Base-by-base conservation (phyloP, 148 eudicot genomes). In the Hydrangea macrophylla region DNA sequence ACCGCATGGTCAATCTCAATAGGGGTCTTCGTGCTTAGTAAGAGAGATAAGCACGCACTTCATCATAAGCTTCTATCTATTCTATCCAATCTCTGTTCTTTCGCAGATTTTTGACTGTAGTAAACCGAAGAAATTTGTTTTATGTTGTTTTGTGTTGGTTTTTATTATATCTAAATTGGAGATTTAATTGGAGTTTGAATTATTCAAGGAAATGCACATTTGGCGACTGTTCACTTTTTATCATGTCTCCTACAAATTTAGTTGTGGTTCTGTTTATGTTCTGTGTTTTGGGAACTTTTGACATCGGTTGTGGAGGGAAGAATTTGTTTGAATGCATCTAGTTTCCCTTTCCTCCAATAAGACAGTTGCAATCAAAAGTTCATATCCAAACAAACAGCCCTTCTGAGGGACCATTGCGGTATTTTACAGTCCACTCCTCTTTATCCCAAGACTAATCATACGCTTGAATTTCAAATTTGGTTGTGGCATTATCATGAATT, bases 1-100 rank as follows among this genome's bases (percentile, higher is more conserved):
- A 83, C 17, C 82, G 92, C 50, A 91, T 91, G 97, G 95, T 88
- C 53, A 88, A 69, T 70, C 86, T 88, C 20, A 84, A 82, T 81
- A 80, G 89, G 44, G 86, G 87, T 13, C 63, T 27, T 56, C 85
- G 83, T 61, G 58, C 74, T 27, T 80, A 76, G 62, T 45, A 28
- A 30, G 69, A 58, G 37, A 26, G 6, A 23, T 2, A 7, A 48
- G 58, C 18, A 37, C 13, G 9, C 48, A 10, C 23, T 48, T 20
- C 53, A 48, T n/a, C 53, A 45, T 5, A 45, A 45, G 20, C 51
- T 45, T 45, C 2, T 17, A 45, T 45, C 18, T 48, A 17, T 11
- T 48, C 53, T 48, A 15, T 48, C n/a, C 6, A 22, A 15, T 18
- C 53, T 48, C 20, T 48, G 23, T 17, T 48, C 22, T n/a, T n/a